Percentiles rank a stretch among this genome's conserved stretches.
These are phyloP conservation scores for Lenwebbia sp. DNA, from an alignment of 345 rosid species.

Conservation along the genomic window DNA sequence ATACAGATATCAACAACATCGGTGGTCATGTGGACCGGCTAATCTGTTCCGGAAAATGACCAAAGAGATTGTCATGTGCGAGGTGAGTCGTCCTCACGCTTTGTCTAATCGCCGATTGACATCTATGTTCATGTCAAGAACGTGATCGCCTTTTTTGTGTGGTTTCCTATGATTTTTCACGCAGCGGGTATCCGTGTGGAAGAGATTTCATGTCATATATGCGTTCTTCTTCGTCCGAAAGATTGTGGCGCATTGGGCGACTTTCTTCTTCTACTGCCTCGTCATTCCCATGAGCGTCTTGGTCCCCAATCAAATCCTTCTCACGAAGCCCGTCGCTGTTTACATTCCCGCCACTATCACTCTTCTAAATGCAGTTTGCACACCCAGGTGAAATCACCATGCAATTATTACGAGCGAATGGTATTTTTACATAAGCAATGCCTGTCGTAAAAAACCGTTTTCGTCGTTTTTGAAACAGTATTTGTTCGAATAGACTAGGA, in stretches of 20 bases:
- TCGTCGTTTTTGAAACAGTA: not conserved
- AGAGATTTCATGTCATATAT: conserved; percentile 36
- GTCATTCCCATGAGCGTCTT: conserved; percentile 36
- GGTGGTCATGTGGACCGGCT: conserved; percentile 56
- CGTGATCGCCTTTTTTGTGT: not conserved
- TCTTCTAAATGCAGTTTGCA: conserved; percentile 33
- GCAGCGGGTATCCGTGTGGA: conserved; percentile 38
- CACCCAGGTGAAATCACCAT: conserved; percentile 22
- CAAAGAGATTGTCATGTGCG: conserved; percentile 29
- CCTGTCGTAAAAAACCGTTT: not conserved
- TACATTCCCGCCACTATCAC: conserved; percentile 43
- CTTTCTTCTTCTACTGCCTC: conserved; percentile 46
- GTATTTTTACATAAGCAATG: not conserved
- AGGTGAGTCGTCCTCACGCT: conserved; percentile 6
- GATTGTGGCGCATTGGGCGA: conserved; percentile 31
- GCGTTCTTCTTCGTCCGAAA: conserved; percentile 44
- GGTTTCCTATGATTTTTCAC: not conserved
- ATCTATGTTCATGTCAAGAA: not conserved
- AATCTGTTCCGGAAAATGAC: conserved; percentile 50
- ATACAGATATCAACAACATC: conserved; percentile 36
- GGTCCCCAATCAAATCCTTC: conserved; percentile 29
- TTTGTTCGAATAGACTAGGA: not conserved
- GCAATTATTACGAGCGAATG: not conserved
- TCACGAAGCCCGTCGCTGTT: conserved; percentile 31
- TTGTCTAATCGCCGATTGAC: not conserved